phyloP scores from a whole-genome alignment of 306 rosid species.

The Quercus gilva region DNA sequence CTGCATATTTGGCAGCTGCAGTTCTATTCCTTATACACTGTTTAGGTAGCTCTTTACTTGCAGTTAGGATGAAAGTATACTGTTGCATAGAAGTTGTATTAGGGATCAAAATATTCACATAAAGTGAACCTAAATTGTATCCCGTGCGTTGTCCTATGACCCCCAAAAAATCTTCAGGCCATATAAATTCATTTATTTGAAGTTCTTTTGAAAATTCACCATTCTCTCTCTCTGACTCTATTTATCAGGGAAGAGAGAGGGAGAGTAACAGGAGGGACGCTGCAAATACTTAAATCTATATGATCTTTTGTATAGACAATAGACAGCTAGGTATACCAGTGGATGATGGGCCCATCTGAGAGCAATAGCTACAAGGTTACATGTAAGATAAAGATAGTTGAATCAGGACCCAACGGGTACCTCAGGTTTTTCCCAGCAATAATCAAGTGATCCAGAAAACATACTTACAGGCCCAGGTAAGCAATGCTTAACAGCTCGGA shows the following conservation, averaged over 20 bases:
- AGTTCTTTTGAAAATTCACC: neutral
- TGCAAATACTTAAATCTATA: neutral
- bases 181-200: neutral
- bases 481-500: constrained; percentile 78
- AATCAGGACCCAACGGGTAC: neutral
- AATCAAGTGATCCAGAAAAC: constrained; percentile 19
- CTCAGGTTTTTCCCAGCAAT: neutral
- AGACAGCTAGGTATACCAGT: neutral
- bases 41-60: constrained; percentile 88
- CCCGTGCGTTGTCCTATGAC: neutral
- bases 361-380: neutral
- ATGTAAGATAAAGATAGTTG: neutral
- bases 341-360: neutral
- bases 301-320: neutral
- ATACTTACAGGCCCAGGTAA: constrained; percentile 97
- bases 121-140: neutral
- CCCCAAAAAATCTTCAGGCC: neutral
- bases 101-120: constrained; percentile 18
- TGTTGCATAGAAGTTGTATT: constrained; percentile 43
- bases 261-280: neutral
- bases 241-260: neutral
- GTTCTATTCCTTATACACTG: constrained; percentile 81
- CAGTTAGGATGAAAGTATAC: constrained; percentile 92
- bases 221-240: neutral
- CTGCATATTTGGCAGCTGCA: constrained; percentile 57